Conservation (phyloP, 768 basidiomycete species). For the Auriculariales sp. region DNA sequence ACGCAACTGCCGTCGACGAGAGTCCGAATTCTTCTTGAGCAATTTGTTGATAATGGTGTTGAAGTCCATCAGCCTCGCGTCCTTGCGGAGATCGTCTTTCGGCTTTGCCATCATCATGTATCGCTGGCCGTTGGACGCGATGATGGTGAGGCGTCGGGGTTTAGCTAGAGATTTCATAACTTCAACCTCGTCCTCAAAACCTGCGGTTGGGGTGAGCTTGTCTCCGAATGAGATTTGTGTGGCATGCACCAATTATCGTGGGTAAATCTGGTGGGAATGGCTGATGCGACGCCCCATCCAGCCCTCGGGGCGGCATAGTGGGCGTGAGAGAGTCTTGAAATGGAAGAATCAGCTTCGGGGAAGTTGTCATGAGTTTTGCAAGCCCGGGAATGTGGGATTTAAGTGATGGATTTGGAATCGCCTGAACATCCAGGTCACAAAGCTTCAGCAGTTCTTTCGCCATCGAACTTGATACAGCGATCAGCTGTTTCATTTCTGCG, state of each 20-base stretch:
- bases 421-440: slow-evolving; percentile 38
- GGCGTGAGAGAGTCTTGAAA: slow-evolving; percentile 87
- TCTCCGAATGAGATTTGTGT: neutral
- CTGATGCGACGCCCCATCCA: slow-evolving; percentile 44
- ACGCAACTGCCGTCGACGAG: slow-evolving; percentile 82
- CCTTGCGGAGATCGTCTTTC: slow-evolving; percentile 93
- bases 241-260: slow-evolving; percentile 49
- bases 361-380: slow-evolving; percentile 31
- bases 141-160: slow-evolving; percentile 80
- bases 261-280: slow-evolving; percentile 72
- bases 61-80: slow-evolving; percentile 95
- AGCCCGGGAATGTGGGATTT: slow-evolving; percentile 40
- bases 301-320: slow-evolving; percentile 62
- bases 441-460: slow-evolving; percentile 54
- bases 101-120: slow-evolving; percentile 95
- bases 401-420: slow-evolving; percentile 30
- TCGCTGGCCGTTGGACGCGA: slow-evolving; percentile 63
- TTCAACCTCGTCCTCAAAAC: slow-evolving; percentile 68
- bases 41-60: slow-evolving; percentile 96
- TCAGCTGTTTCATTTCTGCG: slow-evolving; percentile 31
- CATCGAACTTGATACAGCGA: slow-evolving; percentile 43
- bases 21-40: slow-evolving; percentile 85
- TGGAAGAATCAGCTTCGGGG: slow-evolving; percentile 65
- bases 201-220: slow-evolving; percentile 22
- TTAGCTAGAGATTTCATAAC: slow-evolving; percentile 85